phyloP scores from a whole-genome alignment of 106 monocot genomes.

The Dactylorhiza incarnata region DNA sequence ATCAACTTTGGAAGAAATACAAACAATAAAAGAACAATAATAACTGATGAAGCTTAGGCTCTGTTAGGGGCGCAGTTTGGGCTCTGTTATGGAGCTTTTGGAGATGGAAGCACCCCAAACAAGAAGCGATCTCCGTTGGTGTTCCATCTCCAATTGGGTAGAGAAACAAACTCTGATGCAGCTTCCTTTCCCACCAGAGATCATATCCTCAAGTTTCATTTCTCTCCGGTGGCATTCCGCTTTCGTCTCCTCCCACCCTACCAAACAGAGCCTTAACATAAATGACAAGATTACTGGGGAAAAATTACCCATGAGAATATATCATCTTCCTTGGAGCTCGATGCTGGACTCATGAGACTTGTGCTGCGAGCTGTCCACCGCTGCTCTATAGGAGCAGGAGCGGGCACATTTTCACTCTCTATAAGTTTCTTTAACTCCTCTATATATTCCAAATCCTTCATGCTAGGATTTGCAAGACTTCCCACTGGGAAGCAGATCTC shows the following conservation, averaged over 20 bases:
- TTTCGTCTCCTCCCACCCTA: too few relatives aligned
- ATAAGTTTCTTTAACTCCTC: constrained; percentile 79
- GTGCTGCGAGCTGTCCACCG: constrained; percentile 81
- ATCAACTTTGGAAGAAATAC: neutral
- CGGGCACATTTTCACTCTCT: constrained; percentile 64
- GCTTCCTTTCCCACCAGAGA: too few relatives aligned
- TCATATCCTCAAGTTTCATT: too few relatives aligned
- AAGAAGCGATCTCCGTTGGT: too few relatives aligned
- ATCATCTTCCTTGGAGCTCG: constrained; percentile 58
- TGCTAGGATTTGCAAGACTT: constrained; percentile 63
- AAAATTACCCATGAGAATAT: constrained; percentile 93
- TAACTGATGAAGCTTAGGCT: neutral
- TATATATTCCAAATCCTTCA: constrained; percentile 83
- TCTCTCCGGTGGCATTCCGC: too few relatives aligned
- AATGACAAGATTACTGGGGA: neutral
- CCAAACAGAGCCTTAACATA: neutral
- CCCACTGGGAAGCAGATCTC: constrained; percentile 86
- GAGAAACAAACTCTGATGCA: too few relatives aligned
- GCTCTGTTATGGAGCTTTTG: too few relatives aligned
- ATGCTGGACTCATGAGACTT: constrained; percentile 89
- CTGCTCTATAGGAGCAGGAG: constrained; percentile 96
- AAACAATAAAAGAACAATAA: neutral
- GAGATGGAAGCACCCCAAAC: too few relatives aligned
- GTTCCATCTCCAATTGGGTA: too few relatives aligned
- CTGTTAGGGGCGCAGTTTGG: too few relatives aligned